Conservation (phyloP, 371 early-diverging fungal species). For the Nematocida sp. region DNA sequence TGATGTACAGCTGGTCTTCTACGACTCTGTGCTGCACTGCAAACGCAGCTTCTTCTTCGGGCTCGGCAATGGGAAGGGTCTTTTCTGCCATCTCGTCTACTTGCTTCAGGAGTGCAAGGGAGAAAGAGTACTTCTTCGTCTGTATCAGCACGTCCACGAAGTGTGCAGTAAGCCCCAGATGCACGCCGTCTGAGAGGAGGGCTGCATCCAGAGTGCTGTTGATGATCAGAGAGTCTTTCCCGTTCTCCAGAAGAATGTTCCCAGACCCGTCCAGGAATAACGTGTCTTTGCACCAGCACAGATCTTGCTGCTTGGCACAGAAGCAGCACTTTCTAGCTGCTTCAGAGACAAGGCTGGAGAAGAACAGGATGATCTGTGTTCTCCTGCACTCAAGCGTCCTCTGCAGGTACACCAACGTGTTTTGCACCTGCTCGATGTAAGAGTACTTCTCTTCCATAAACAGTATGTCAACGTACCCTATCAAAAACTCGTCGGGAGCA, state of each 20-base stretch:
- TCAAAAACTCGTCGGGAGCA: conserved; percentile 6
- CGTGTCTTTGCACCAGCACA: conserved; percentile 32
- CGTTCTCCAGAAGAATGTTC: conserved; percentile 17
- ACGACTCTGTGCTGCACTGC: conserved; percentile 3
- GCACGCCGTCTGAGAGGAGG: neutral
- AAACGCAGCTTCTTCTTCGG: neutral
- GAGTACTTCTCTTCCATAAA: conserved; percentile 17
- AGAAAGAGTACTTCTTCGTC: conserved; percentile 28
- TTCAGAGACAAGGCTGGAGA: conserved; percentile 19
- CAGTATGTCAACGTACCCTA: conserved; percentile 38
- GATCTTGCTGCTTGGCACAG: neutral
- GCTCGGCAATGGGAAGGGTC: neutral
- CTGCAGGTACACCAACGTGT: conserved; percentile 18
- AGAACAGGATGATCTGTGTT: conserved; percentile 24
- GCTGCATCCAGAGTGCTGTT: neutral
- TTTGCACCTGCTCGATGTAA: conserved; percentile 1
- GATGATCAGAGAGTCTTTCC: conserved; percentile 22
- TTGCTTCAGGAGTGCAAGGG: neutral
- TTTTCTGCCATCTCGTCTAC: neutral
- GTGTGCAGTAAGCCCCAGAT: conserved; percentile 19
- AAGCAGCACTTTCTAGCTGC: neutral
- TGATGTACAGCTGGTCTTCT: conserved; percentile 18
- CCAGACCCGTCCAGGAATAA: conserved; percentile 2
- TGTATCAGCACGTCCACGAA: conserved; percentile 29
- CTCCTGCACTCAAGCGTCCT: neutral